Evolutionary conservation across 2,329 filamentous ascomycete genomes (phyloP), one percentile per base, ranked within the genome.

Genomic region (Aspergillus ibericus): DNA sequence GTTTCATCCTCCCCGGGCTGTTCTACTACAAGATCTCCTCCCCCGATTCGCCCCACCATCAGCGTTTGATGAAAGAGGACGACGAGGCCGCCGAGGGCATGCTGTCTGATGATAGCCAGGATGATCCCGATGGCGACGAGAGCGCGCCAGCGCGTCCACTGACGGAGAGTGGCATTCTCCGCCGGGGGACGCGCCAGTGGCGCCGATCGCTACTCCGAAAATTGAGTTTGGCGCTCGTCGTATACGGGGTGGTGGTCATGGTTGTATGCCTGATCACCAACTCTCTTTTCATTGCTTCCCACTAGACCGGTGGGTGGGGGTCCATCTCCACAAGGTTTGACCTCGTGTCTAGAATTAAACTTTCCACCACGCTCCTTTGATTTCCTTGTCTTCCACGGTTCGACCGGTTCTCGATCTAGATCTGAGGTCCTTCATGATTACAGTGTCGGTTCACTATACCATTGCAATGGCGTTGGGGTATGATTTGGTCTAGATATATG

Each of bases 21-120:
- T 99, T 99, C 75, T 99, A 98, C 77, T 99, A 98, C 79, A 98
- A 98, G 77, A 98, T 99, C 60, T 96, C 92, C 12, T 87, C 91
- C 22, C 95, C 95, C 0, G 89, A 96, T 56, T 93, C 91, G 46
- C 84, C 88, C 27, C 87, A 93, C 62, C 92, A 97, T 68, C 93
- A 96, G 72, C 86, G 89, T 13, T 80, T 98, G 9, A 81, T 92
- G 62, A 98, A 98, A 74, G 92, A 95, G 69, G 92, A 97, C 65
- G 95, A 98, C 67, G 88, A 90, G 50, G 82, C 82, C 25, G 81
- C 82, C 8, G 81, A 80, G 1, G 85, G 84, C 36, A 80, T 83
- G 0, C 78, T 85, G 61, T 71, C 77, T 29, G 71, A 69, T 3
- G 66, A 65, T 22, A 68, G 68, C 27, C 66, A 70, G 8, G 70